Base-by-base conservation (phyloP, 352 stramenopile genomes). In the Elongisporangium prolatum region DNA sequence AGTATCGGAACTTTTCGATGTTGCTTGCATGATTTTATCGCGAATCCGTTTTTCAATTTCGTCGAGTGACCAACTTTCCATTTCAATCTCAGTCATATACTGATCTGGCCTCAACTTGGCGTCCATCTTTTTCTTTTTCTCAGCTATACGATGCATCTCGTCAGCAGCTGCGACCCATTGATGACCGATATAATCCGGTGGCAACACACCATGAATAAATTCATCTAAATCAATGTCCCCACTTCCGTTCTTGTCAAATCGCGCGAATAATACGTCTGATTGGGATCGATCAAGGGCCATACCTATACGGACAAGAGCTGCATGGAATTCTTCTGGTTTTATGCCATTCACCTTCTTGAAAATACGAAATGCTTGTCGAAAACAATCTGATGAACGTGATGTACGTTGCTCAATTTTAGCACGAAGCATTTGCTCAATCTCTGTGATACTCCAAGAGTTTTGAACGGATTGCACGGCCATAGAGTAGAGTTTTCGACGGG, bases 271-370 rank as follows among this genome's bases (percentile, higher is more conserved):
- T 13, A 84, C 63, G 28, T 89, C 75, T 0, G 84, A 73, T 48
- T 89, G 79, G 7, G 64, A 60, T 7, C 77, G 76, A 9, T 74
- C 69, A 0, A 93, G 54, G 1, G 71, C 56, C n/a, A 93, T 51
- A 3, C 84, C 84, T 50, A 89, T 83, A 0, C 64, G 56, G 34
- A 86, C 77, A 0, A 93, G 54, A 0, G 81, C 69, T 1, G 70
- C 63, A 53, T 90, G 81, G 62, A 93, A 91, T 40, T 93, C 81
- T 38, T 85, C 61, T 1, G 78, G 78, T 11, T 77, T 74, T 38
- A 93, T 93, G n/a, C 80, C 80, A 50, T 88, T 90, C 7, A 87
- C 79, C 51, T 93, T 93, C 48, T 91, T 91, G 59, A 93, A 93
- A 56, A 93, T 90, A 34, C 71, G 72, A 56, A 90, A 91, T 2